Conservation (phyloP, 148 eudicot genomes). For the Pouteria glomerata region DNA sequence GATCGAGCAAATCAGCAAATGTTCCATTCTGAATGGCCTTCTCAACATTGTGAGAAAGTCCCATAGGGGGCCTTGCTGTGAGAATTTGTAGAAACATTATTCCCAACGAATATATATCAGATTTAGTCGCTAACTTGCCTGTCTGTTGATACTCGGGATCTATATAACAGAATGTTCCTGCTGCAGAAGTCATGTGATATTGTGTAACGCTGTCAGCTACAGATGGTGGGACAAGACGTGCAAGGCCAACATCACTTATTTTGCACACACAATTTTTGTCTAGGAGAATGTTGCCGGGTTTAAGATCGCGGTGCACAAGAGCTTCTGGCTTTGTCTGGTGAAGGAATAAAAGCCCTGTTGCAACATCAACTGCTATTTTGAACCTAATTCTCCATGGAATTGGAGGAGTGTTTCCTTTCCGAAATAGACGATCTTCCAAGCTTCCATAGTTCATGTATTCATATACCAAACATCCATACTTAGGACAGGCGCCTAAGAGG, state of each 20-base stretch:
- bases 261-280: slow-evolving; percentile 65
- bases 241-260: slow-evolving; percentile 80
- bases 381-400: slow-evolving; percentile 70
- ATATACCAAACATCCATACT: slow-evolving; percentile 78
- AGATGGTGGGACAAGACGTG: slow-evolving; percentile 79
- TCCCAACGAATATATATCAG: slow-evolving; percentile 76
- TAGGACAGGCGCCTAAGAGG: slow-evolving; percentile 83
- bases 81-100: slow-evolving; percentile 70
- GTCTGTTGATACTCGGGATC: slow-evolving; percentile 89
- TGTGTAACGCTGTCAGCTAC: slow-evolving; percentile 67
- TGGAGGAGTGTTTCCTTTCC: slow-evolving; percentile 59
- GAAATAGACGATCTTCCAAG: slow-evolving; percentile 65
- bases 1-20: slow-evolving; percentile 52
- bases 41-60: slow-evolving; percentile 59
- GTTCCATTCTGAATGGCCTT: slow-evolving; percentile 45
- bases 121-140: slow-evolving; percentile 68
- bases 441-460: slow-evolving; percentile 73
- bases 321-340: slow-evolving; percentile 89
- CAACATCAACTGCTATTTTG: slow-evolving; percentile 68
- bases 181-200: slow-evolving; percentile 80
- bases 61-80: slow-evolving; percentile 75
- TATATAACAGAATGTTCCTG: slow-evolving; percentile 86
- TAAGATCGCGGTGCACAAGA: slow-evolving; percentile 82
- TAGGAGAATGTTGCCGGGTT: slow-evolving; percentile 74
- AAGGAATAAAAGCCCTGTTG: slow-evolving; percentile 62